Percentiles rank a stretch among this genome's conserved stretches.
phyloP scores from a whole-genome alignment of 129 eudicot genomes.

The Chrysanthemum seticuspe region DNA sequence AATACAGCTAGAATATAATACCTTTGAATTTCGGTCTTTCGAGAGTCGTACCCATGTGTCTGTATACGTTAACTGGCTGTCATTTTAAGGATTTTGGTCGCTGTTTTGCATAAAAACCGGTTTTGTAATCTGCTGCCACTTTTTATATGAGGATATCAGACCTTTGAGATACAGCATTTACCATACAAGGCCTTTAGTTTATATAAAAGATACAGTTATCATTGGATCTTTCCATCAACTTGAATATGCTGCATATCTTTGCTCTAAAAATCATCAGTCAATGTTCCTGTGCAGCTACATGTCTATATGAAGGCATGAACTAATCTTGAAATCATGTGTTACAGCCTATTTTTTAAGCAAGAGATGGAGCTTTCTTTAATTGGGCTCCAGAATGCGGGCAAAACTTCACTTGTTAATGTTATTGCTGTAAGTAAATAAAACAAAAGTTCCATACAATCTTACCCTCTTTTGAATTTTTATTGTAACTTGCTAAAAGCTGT shows the following conservation, averaged over 20 bases:
- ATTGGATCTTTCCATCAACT: background rate
- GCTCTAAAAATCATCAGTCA: background rate
- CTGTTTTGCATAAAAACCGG: too few species aligned
- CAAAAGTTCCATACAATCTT: background rate
- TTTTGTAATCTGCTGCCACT: background rate
- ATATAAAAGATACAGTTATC: background rate
- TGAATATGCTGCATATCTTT: background rate
- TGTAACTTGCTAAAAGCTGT: constrained; percentile 14
- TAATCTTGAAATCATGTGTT: constrained; percentile 21
- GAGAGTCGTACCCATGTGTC: background rate
- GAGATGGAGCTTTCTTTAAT: constrained; percentile 99
- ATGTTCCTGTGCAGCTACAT: background rate
- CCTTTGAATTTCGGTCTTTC: background rate
- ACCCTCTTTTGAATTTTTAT: background rate
- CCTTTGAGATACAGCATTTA: background rate
- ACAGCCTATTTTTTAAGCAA: constrained; percentile 98
- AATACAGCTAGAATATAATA: background rate
- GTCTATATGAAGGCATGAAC: background rate
- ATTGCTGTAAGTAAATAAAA: constrained; percentile 74
- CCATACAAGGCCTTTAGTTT: background rate
- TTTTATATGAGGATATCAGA: background rate
- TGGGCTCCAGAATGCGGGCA: constrained; percentile 98
- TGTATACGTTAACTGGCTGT: background rate
- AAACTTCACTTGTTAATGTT: constrained; percentile 97
- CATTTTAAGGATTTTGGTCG: background rate